phyloP scores from a whole-genome alignment of 2,329 filamentous ascomycete genomes.

The Aspergillus fructus region DNA sequence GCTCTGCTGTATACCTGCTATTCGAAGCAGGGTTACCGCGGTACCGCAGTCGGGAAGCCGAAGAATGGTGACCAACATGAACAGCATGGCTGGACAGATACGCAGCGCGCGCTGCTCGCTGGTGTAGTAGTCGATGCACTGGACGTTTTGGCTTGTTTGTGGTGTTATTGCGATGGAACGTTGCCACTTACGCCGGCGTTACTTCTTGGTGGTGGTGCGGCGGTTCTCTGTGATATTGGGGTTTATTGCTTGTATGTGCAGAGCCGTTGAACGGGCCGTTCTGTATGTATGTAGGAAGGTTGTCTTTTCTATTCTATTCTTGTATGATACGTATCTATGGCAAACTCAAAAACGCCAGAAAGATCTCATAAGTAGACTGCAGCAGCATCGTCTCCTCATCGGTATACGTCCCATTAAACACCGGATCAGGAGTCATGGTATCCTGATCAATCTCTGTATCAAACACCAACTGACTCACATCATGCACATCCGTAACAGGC shows the following conservation, averaged over 20 bases:
- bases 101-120: not conserved
- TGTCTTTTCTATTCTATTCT: no score
- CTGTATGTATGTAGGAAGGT: no score
- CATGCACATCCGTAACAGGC: not conserved
- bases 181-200: not conserved
- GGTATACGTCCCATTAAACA: not conserved
- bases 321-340: not conserved
- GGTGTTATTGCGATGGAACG: not conserved
- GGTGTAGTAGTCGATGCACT: not conserved
- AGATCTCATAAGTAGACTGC: not conserved
- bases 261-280: no score
- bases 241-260: not conserved
- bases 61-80: not conserved
- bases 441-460: not conserved
- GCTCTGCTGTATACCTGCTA: not conserved
- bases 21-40: not conserved
- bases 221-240: not conserved
- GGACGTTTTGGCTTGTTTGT: not conserved
- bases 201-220: not conserved
- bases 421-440: not conserved
- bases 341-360: slow-evolving; percentile 1
- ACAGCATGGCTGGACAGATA: not conserved
- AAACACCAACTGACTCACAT: slow-evolving; percentile 1
- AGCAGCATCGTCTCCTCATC: not conserved
- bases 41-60: not conserved